These are phyloP conservation scores for Schizophyllum commune DNA, from an alignment of 1,284 basidiomycete species.

Conservation along the genomic window DNA sequence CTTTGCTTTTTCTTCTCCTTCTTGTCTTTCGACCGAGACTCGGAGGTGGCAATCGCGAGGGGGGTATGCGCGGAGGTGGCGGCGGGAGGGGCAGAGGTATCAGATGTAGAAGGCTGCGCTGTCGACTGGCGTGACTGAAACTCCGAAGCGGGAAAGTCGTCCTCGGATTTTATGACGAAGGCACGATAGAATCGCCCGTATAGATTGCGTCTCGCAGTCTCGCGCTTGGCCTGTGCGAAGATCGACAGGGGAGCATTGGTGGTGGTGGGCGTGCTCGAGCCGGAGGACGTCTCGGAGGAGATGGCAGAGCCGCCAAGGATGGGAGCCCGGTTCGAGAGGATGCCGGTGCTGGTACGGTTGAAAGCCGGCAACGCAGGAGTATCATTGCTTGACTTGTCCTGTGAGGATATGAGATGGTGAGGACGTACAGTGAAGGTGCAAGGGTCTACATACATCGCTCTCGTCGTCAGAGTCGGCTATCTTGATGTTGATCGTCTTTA, in stretches of 20 bases:
- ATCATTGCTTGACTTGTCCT: slow-evolving; percentile 19
- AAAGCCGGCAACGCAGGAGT: slow-evolving; percentile 23
- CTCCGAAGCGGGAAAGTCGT: no score
- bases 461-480: slow-evolving; percentile 44
- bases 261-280: slow-evolving; percentile 35
- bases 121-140: no score
- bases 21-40: slow-evolving; percentile 8
- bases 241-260: slow-evolving; percentile 38
- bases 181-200: slow-evolving; percentile 82
- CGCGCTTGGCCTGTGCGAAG: slow-evolving; percentile 63
- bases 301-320: slow-evolving; percentile 36
- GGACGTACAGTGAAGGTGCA: not conserved
- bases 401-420: not conserved
- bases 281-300: slow-evolving; percentile 29
- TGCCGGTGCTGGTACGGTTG: slow-evolving; percentile 65
- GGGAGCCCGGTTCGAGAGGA: slow-evolving; percentile 67
- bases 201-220: slow-evolving; percentile 65
- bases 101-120: not conserved
- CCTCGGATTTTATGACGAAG: slow-evolving; percentile 47
- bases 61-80: not conserved
- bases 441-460: slow-evolving; percentile 14
- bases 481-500: slow-evolving; percentile 70
- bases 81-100: not conserved
- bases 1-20: slow-evolving; percentile 12
- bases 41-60: not conserved